Evolutionary conservation across 257 asterid genomes (phyloP), one percentile per base, ranked within the genome.

Genomic region (Handroanthus guayacan): DNA sequence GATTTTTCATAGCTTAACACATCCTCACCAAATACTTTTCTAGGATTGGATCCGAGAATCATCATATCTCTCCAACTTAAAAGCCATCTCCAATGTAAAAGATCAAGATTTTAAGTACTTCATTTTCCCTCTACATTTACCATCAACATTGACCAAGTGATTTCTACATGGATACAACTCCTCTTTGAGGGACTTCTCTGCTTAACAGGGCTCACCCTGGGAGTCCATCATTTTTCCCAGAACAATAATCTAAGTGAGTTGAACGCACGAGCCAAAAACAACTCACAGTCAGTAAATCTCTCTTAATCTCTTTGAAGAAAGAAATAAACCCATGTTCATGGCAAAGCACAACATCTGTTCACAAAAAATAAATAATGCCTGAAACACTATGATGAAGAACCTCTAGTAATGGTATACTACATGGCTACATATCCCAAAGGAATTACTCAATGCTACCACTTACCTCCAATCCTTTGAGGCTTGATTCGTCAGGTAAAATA

Each of bases 381-480:
- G 75, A 57, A 72, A 58, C 18, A 43, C 48, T 8, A 56, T 50
- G 36, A 62, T 20, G 13, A 57, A 69, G 69, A 70, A 68, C 57
- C 56, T 69, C 74, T 17, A 69, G 57, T 45, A 38, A 65, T 71
- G 65, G 67, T 39, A 68, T 9, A 56, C 5, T 31, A 52, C 71
- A 78, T 79, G 67, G 68, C 39, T n/a, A 50, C 56, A 50, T 63
- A 80, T 25, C 12, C 51, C 39, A 76, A 79, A 63, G 41, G 47
- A 57, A 56, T 70, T 52, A 75, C 66, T 39, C 9, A 67, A 39
- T 44, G 9, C 63, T 75, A 76, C 41, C 44, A 63, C 95, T 75
- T 80, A 95, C 99, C 92, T 88, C 90, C 72, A 85, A 77, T 55
- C 80, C 80, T 84, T 89, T 88, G 75, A 95, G 85, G 69, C 76